Evolutionary conservation across 148 eudicot genomes (phyloP).

Genomic region (Heliosperma pusillum): DNA sequence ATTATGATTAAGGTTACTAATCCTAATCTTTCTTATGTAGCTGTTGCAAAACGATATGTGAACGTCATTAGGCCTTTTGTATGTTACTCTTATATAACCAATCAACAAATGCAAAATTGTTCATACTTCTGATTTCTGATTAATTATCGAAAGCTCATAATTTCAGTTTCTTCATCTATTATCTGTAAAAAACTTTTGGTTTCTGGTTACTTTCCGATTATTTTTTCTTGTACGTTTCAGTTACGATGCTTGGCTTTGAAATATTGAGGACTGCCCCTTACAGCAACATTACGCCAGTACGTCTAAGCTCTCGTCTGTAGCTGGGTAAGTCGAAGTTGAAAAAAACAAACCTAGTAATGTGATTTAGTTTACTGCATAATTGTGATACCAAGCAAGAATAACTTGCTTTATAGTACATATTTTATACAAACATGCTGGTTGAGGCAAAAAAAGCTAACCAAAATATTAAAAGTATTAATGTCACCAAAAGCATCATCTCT

Average conservation of each 20-base stretch:
- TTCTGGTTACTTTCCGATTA: background rate
- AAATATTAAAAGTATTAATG: background rate
- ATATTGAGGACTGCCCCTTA: too few species aligned
- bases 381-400: background rate
- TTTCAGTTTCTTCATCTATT: background rate
- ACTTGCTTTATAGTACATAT: background rate
- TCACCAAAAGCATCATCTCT: slow-evolving; percentile 12
- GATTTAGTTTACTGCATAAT: background rate
- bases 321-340: background rate
- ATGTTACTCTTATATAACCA: background rate
- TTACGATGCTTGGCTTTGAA: too few species aligned
- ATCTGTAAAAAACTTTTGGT: background rate
- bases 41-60: background rate
- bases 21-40: background rate
- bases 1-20: too few species aligned
- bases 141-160: background rate
- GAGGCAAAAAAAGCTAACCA: slow-evolving; percentile 9
- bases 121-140: background rate
- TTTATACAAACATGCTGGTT: background rate
- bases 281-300: background rate
- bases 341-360: background rate
- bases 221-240: too few species aligned
- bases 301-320: background rate
- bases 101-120: background rate
- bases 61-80: background rate